Percentiles rank a stretch among this genome's conserved stretches.
phyloP scores from a whole-genome alignment of 768 basidiomycete species.

The Amyloporia xantha region DNA sequence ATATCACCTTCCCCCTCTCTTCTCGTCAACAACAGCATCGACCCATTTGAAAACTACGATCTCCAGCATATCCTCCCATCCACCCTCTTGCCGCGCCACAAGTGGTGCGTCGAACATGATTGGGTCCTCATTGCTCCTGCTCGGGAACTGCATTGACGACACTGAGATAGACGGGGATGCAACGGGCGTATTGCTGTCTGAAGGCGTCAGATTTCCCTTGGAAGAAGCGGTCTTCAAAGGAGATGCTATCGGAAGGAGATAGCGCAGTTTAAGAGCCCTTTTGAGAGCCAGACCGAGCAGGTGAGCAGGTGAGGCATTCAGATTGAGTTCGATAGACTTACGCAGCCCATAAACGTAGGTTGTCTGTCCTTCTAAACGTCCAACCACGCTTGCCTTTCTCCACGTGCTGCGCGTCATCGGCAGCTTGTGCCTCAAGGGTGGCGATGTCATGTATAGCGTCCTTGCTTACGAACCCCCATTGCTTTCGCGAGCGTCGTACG shows the following conservation, averaged over 20 bases:
- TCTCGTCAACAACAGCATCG: slow-evolving; percentile 60
- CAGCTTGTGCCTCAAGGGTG: slow-evolving; percentile 43
- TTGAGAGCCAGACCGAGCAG: not conserved
- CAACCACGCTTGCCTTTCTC: slow-evolving; percentile 54
- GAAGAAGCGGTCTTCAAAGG: slow-evolving; percentile 32
- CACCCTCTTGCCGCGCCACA: slow-evolving; percentile 66
- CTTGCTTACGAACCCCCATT: slow-evolving; percentile 82
- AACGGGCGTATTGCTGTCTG: slow-evolving; percentile 13
- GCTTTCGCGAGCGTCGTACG: slow-evolving; percentile 72
- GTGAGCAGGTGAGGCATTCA: not conserved
- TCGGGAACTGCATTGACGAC: slow-evolving; percentile 30
- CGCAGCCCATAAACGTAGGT: slow-evolving; percentile 81
- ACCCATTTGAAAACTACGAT: slow-evolving; percentile 58
- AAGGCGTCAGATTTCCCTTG: slow-evolving; percentile 11
- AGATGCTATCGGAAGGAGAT: slow-evolving; percentile 61
- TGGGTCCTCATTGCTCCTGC: slow-evolving; percentile 32
- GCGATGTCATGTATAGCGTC: slow-evolving; percentile 78
- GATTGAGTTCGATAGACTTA: slow-evolving; percentile 31
- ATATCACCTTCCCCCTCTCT: slow-evolving; percentile 14
- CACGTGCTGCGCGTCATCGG: slow-evolving; percentile 26
- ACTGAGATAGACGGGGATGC: slow-evolving; percentile 26
- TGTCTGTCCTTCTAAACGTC: slow-evolving; percentile 85
- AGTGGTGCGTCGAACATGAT: slow-evolving; percentile 66
- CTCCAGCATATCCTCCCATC: slow-evolving; percentile 81
- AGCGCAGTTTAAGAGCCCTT: slow-evolving; percentile 79